Evolutionary conservation across 2,329 filamentous ascomycete genomes (phyloP), one percentile per base, ranked within the genome.

Genomic region (Dothiorella sarmentorum): DNA sequence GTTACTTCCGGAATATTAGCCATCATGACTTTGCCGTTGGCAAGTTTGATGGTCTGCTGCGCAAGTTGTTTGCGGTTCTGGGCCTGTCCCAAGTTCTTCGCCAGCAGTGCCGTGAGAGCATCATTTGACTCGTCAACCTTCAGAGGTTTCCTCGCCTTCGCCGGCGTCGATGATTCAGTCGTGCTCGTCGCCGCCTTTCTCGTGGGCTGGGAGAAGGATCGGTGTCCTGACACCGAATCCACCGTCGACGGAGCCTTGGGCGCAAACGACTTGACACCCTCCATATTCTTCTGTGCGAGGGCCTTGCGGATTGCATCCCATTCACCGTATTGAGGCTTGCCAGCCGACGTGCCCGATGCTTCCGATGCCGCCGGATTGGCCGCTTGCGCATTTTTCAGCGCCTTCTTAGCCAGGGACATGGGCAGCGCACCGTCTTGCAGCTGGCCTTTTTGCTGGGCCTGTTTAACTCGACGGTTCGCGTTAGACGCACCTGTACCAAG

Each of bases 271-370:
- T 43, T 43, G 13, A 45, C 33, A 27, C 56, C 56, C 27, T 58
- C 55, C 33, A 59, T 11, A 13, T 51, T 42, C 17, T 53, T 43
- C 24, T 59, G 26, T 4, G 37, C 47, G 17, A 59, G 29, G 2
- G 40, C 49, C 24, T 59, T 52, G 7, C 57, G 47, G 15, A 59
- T 59, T 3, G 57, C 57, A 17, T 59, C 57, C 57, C 57, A 59
- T 24, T 59, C 57, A 13, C 57, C 57, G 18, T 59, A 59, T 31
- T 59, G 57, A n/a, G 57, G 57, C 35, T 29, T 53, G 15, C 57
- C 57, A 10, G 29, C 57, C 5, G 35, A 37, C 1, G 47, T 55
- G 3, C 57, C 40, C 4, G 57, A 55, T 9, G 40, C 49, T n/a
- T 37, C 57, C 9, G 49, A 38, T 0, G 31, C 40, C 10, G 47